Evolutionary conservation across 768 basidiomycete species (phyloP), one percentile per base, ranked within the genome.

Genomic region (Leucocoprinus birnbaumii): DNA sequence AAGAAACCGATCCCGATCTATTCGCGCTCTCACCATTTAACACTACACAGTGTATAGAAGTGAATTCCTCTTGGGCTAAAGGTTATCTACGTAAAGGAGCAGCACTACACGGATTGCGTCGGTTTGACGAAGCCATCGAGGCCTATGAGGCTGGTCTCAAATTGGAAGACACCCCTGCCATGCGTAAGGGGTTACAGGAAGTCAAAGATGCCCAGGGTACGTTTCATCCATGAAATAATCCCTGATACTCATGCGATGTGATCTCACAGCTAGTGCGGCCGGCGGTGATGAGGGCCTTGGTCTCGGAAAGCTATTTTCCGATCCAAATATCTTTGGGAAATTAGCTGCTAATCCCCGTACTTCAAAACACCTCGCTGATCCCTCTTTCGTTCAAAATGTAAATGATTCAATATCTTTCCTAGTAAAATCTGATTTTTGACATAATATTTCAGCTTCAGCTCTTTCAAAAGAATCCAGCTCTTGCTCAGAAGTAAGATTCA

Each of bases 41-140:
- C 50, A 38, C 24, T 46, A 19, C 52, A 34, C 60, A 95, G 92
- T 92, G 90, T 58, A 79, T 95, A 65, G 80, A 81, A 63, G 74
- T 89, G 55, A 91, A 87, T 61, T 84, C 91, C 3, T 73, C 80
- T 1, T 97, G 95, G 90, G 75, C 86, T 24, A 98, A 98, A 68
- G 94, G 94, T 5, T 93, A 87, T 73, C 88, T 87, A 14, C 83
- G 95, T 54, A 94, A 94, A 66, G 95, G 95, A 44, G 94, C 95
- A 47, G 95, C 95, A 24, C 72, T 97, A 57, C 95, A 97, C 64
- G 95, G 95, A 27, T 76, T 83, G 34, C 77, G 79, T 55, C 76
- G 79, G 66, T 96, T 83, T 63, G 88, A 86, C 55, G 91, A 94
- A 14, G 94, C 94, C 6, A 87, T 96, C 60, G 76, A 80, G 53